These are phyloP conservation scores for Globisporangium heterothallicum DNA, from an alignment of 352 stramenopile genomes.

Conservation along the genomic window DNA sequence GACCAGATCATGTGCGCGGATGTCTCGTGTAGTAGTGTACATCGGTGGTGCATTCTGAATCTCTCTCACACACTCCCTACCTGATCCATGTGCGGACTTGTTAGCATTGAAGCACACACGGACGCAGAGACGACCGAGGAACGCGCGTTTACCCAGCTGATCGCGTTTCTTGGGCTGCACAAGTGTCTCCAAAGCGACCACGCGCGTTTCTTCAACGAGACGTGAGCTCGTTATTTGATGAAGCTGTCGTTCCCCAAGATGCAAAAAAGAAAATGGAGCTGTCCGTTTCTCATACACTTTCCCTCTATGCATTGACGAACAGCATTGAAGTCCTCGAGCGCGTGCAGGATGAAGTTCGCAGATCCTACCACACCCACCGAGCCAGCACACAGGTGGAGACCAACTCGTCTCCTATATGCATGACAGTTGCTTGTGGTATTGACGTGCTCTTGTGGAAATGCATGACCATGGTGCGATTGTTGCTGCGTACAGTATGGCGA, in stretches of 20 bases:
- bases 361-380: slow-evolving; percentile 45
- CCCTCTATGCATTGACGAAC: neutral
- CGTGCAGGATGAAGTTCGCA: slow-evolving; percentile 63
- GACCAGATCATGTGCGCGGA: slow-evolving; percentile 64
- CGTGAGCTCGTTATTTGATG: slow-evolving; percentile 20
- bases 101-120: slow-evolving; percentile 8
- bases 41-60: neutral
- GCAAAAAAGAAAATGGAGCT: no score
- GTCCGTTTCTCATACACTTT: slow-evolving; percentile 1
- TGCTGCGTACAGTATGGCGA: slow-evolving; percentile 35
- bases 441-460: no score
- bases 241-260: no score
- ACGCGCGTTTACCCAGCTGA: slow-evolving; percentile 13
- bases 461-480: neutral
- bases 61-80: neutral
- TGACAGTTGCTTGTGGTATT: neutral
- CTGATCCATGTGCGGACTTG: no score
- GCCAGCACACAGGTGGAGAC: slow-evolving; percentile 30
- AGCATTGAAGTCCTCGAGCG: slow-evolving; percentile 54
- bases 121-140: slow-evolving; percentile 12
- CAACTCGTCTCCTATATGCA: neutral
- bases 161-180: slow-evolving; percentile 32
- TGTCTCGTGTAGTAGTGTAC: no score
- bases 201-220: slow-evolving; percentile 30
- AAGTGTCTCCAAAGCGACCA: slow-evolving; percentile 37